A percentile compares a stretch with the other conserved stretches of the same genome.
Conservation (phyloP, 1,284 basidiomycete species). For the Irpex rosettiformis region DNA sequence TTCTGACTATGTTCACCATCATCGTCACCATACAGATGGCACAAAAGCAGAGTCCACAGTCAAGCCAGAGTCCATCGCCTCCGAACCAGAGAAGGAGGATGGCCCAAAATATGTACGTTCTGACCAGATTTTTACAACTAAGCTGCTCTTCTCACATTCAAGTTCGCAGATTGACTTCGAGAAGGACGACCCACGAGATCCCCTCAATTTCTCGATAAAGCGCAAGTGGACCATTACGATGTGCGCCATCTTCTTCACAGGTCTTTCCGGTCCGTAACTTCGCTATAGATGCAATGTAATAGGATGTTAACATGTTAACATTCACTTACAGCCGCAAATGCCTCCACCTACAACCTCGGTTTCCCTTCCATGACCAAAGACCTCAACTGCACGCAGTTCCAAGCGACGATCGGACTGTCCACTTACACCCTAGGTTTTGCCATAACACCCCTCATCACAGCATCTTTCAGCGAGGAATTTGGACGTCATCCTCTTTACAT, state of each 20-base stretch:
- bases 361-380: slow-evolving; percentile 64
- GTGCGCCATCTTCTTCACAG: slow-evolving; percentile 55
- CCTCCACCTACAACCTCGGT: slow-evolving; percentile 56
- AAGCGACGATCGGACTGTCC: slow-evolving; percentile 58
- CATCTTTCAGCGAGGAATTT: slow-evolving; percentile 77
- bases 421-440: slow-evolving; percentile 69
- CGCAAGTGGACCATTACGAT: slow-evolving; percentile 53
- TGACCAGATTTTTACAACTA: not conserved
- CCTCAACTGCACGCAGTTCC: slow-evolving; percentile 52
- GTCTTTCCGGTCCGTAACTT: slow-evolving; percentile 43
- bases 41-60: not conserved
- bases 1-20: slow-evolving; percentile 25
- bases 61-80: slow-evolving; percentile 11
- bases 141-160: not conserved
- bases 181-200: slow-evolving; percentile 44
- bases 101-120: slow-evolving; percentile 21
- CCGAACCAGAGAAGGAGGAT: slow-evolving; percentile 9
- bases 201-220: slow-evolving; percentile 41
- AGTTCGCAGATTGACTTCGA: slow-evolving; percentile 49
- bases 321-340: slow-evolving; percentile 46
- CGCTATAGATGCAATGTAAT: slow-evolving; percentile 1
- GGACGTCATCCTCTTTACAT: slow-evolving; percentile 71
- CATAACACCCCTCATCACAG: slow-evolving; percentile 65
- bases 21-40: slow-evolving; percentile 21
- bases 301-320: not conserved